Evolutionary conservation across 148 eudicot species (phyloP).

Genomic region (Arbutus unedo): DNA sequence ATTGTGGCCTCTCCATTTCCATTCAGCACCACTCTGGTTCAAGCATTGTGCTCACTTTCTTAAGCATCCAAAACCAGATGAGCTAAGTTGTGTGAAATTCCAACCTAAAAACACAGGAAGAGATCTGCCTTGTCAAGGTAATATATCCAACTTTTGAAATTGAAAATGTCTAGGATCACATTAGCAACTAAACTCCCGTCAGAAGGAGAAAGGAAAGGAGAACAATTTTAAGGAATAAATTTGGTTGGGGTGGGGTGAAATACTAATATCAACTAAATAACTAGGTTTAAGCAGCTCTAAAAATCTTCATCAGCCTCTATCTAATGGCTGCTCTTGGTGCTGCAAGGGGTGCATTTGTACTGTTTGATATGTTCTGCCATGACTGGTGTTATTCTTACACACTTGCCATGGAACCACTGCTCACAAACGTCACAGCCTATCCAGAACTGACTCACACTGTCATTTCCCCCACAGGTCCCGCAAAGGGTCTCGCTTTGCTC

Average conservation of each 20-base stretch:
- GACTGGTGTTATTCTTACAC: slow-evolving; percentile 45
- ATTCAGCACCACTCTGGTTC: not conserved
- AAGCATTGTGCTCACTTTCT: not conserved
- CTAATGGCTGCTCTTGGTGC: slow-evolving; percentile 27
- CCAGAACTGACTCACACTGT: slow-evolving; percentile 43
- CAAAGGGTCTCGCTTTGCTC: slow-evolving; percentile 42
- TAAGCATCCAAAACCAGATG: not conserved
- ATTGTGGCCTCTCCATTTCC: not conserved
- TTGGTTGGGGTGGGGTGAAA: not conserved
- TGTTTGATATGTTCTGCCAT: slow-evolving; percentile 42
- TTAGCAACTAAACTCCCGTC: not conserved
- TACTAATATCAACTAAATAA: not conserved
- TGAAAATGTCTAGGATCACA: not conserved
- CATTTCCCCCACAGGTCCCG: slow-evolving; percentile 44
- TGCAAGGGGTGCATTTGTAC: slow-evolving; percentile 46
- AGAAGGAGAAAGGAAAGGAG: not conserved
- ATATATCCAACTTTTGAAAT: not conserved
- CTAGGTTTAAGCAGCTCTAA: not conserved
- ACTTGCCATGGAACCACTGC: slow-evolving; percentile 47
- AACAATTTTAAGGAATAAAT: not conserved
- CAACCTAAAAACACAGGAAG: not conserved
- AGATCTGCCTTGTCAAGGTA: not conserved
- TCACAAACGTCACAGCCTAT: slow-evolving; percentile 49
- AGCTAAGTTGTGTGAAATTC: not conserved
- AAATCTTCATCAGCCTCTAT: slow-evolving; percentile 11